Evolutionary conservation across 148 eudicot species (phyloP), one percentile per base, ranked within the genome.

Genomic region (Polygonum maritimum): DNA sequence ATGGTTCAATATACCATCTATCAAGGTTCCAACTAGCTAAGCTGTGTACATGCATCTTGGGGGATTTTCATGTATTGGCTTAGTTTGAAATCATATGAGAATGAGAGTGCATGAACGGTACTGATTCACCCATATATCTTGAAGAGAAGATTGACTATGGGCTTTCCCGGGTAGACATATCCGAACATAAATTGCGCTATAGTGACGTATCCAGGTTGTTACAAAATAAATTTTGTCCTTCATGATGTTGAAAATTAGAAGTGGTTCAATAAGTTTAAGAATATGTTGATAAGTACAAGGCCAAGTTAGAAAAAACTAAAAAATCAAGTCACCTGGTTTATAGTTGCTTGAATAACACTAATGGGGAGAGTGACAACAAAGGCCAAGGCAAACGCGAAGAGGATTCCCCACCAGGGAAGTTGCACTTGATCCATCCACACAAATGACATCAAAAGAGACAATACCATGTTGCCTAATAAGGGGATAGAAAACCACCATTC

Each of bases 121-220:
- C 99, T 96, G 77, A 87, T 91, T 76, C 98, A 84, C 21, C 99
- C 98, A 41, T 92, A 96, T 6, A 96, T 92, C 84, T 26, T 26
- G 31, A 26, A 26, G 31, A 26, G 31, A 26, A 26, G 31, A 26
- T 26, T 26, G 31, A 26, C 31, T 0, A 26, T 26, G 31, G 31
- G 31, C 31, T 26, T 26, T 26, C 31, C 31, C 31, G 31, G 31
- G 70, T 88, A 87, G 71, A 96, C 77, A 77, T 92, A 95, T 48
- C 99, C 99, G 55, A 96, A 79, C 70, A 96, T 89, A 86, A 92
- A 92, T 79, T 96, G 98, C 0, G 99, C 99, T 74, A 96, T 92
- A 33, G 92, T 92, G 83, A 92, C 99, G 48, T 96, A 96, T 49
- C 99, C 99, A 36, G 97, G 98, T 92, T 96, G 99, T 98, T 96